These are phyloP conservation scores for Fraxinus latifolia DNA, from an alignment of 305 asterid genomes.

Conservation along the genomic window DNA sequence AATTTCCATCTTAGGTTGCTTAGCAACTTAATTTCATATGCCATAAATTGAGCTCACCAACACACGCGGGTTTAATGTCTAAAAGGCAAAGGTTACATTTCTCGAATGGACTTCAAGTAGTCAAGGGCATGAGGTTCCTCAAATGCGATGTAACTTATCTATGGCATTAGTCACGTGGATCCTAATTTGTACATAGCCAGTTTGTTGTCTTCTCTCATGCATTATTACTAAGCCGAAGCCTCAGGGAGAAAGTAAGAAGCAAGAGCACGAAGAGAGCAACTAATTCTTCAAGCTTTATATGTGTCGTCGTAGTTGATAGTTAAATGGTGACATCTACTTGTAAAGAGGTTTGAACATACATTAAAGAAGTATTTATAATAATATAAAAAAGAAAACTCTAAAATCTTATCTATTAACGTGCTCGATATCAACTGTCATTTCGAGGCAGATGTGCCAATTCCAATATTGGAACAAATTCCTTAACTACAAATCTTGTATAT, in stretches of 20 bases:
- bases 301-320: neutral
- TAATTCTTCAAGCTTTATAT: neutral
- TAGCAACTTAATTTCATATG: neutral
- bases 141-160: neutral
- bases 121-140: neutral
- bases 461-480: neutral
- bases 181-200: neutral
- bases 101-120: neutral
- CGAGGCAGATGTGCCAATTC: neutral
- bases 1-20: neutral
- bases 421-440: neutral
- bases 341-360: neutral
- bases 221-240: neutral
- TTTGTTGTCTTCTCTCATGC: neutral
- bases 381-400: neutral
- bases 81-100: neutral
- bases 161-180: neutral
- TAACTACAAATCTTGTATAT: neutral
- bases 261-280: neutral
- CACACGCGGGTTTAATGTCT: neutral
- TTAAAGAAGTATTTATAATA: neutral
- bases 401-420: neutral
- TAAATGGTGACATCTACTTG: neutral
- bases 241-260: neutral
- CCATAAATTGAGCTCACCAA: neutral